phyloP scores from a whole-genome alignment of 495 filamentous ascomycete species.

The Rusavskia elegans region DNA sequence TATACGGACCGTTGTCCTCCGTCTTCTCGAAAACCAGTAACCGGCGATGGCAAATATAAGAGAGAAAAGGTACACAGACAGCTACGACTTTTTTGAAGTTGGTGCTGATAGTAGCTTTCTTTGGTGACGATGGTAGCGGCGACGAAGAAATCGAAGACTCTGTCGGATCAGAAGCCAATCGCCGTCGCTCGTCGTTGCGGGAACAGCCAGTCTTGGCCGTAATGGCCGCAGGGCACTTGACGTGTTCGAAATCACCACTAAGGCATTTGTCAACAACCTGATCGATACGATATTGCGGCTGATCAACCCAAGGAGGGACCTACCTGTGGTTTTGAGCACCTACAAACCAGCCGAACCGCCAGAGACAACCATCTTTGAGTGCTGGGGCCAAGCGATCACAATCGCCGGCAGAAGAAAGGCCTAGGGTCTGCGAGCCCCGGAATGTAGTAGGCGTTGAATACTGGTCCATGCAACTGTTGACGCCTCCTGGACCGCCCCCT shows the following conservation, averaged over 20 bases:
- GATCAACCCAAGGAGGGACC: neutral
- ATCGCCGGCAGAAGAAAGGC: neutral
- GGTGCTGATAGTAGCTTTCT: no score
- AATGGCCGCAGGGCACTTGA: neutral
- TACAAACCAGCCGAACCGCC: neutral
- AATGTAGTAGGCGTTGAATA: neutral
- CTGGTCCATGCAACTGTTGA: neutral
- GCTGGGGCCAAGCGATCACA: neutral
- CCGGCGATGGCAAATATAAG: no score
- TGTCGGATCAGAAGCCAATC: neutral
- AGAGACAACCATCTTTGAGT: neutral
- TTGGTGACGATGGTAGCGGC: neutral
- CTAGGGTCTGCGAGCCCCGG: neutral
- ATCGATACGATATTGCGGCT: neutral
- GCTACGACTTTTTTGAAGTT: no score
- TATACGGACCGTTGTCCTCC: neutral
- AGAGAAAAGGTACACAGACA: no score
- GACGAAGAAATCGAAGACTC: neutral
- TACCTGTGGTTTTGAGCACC: neutral
- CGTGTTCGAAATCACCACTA: neutral
- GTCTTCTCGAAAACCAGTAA: no score
- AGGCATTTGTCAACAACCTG: neutral
- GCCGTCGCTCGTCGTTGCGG: neutral
- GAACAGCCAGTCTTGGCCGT: neutral
- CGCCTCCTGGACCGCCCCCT: neutral